Evolutionary conservation across 2,329 filamentous ascomycete genomes (phyloP).

Genomic region (Pseudogymnoascus sp.): DNA sequence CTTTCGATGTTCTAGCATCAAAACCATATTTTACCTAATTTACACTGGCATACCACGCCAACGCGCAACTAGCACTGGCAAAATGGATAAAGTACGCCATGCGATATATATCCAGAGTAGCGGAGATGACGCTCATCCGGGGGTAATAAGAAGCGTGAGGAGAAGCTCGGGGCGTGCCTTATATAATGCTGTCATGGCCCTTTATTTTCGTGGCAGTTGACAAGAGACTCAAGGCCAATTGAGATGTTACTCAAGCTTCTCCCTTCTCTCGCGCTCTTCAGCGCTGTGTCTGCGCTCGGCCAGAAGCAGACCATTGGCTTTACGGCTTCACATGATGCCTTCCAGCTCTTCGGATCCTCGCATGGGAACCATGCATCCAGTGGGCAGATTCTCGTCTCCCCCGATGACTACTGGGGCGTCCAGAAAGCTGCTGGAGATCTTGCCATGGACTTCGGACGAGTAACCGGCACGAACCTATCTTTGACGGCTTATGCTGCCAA

Average conservation of each 20-base stretch:
- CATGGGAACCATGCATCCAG: slow-evolving; percentile 25
- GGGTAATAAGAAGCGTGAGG: background rate
- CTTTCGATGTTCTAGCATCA: slow-evolving; percentile 1
- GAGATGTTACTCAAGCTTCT: slow-evolving; percentile 14
- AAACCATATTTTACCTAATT: slow-evolving; percentile 2
- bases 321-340: background rate
- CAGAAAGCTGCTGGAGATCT: slow-evolving; percentile 62
- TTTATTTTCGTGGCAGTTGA: background rate
- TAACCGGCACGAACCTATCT: slow-evolving; percentile 60
- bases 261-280: slow-evolving; percentile 22
- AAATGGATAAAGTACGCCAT: slow-evolving; percentile 3
- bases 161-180: slow-evolving; percentile 15
- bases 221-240: slow-evolving; percentile 15
- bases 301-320: slow-evolving; percentile 46
- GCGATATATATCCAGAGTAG: slow-evolving; percentile 12
- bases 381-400: slow-evolving; percentile 50
- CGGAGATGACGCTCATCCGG: background rate
- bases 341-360: slow-evolving; percentile 16
- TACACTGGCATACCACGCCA: background rate
- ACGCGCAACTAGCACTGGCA: background rate
- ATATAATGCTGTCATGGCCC: slow-evolving; percentile 18
- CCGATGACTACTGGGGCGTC: slow-evolving; percentile 61
- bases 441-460: slow-evolving; percentile 62
- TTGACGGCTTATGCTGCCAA: slow-evolving; percentile 26
- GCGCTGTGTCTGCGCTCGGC: slow-evolving; percentile 36